phyloP scores from a whole-genome alignment of 495 filamentous ascomycete species.

The Letharia lupina region DNA sequence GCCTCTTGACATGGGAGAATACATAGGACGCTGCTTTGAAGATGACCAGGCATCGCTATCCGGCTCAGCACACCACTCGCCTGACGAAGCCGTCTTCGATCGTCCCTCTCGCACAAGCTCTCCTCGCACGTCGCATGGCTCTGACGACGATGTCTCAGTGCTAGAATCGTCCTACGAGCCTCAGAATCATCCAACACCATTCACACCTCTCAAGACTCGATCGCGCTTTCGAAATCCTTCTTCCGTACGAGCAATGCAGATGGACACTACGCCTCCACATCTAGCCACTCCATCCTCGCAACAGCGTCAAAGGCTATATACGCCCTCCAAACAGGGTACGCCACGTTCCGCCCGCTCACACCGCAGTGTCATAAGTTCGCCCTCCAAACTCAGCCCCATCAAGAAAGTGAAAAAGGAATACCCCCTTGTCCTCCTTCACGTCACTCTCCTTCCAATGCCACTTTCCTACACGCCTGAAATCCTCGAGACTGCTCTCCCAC shows the following conservation, averaged over 20 bases:
- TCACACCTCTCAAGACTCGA: slow-evolving; percentile 21
- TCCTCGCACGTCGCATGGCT: slow-evolving; percentile 25
- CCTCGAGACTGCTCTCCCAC: slow-evolving; percentile 49
- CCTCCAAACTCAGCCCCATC: slow-evolving; percentile 26
- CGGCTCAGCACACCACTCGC: slow-evolving; percentile 24
- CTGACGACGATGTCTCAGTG: slow-evolving; percentile 22
- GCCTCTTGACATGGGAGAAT: slow-evolving; percentile 1
- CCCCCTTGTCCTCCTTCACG: slow-evolving; percentile 81
- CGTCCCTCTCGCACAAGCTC: slow-evolving; percentile 21
- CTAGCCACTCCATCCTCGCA: slow-evolving; percentile 39
- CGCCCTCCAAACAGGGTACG: slow-evolving; percentile 23
- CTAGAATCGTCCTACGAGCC: slow-evolving; percentile 18
- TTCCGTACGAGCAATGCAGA: slow-evolving; percentile 69
- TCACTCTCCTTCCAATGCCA: slow-evolving; percentile 67
- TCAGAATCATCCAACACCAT: slow-evolving; percentile 15
- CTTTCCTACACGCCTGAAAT: slow-evolving; percentile 60
- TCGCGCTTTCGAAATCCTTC: slow-evolving; percentile 61
- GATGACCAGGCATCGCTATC: slow-evolving; percentile 20
- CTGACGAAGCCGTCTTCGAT: slow-evolving; percentile 27
- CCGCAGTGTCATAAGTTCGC: slow-evolving; percentile 21
- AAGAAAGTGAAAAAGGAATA: slow-evolving; percentile 50
- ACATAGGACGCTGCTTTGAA: slow-evolving; percentile 8
- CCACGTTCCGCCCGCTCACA: slow-evolving; percentile 23
- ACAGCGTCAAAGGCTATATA: slow-evolving; percentile 23
- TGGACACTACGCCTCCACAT: slow-evolving; percentile 57